Percentiles rank a stretch among this genome's conserved stretches.
Conservation (phyloP, 2,329 filamentous ascomycete species). For the Colletotrichum tanaceti region DNA sequence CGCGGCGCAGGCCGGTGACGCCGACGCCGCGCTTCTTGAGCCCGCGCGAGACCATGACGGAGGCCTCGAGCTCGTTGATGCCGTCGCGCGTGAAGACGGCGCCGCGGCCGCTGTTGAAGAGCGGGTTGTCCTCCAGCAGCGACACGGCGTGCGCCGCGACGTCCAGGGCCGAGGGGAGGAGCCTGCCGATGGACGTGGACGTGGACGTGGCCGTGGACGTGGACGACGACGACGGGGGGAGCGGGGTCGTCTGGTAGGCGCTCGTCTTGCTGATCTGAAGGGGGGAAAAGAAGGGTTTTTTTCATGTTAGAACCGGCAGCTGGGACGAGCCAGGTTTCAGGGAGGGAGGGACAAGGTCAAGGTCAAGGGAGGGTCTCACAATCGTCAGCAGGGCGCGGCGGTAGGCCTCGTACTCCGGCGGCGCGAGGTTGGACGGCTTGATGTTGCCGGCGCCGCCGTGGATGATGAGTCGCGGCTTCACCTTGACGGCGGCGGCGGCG, state of each 20-base stretch:
- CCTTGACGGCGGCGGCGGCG: conserved; percentile 40
- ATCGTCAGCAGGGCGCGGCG: conserved; percentile 71
- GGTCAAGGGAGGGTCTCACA: conserved; percentile 54
- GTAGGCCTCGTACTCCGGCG: conserved; percentile 68
- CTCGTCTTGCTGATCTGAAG: conserved; percentile 58
- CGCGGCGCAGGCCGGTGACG: conserved; percentile 76
- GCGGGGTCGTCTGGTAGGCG: conserved; percentile 58
- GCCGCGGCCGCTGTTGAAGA: conserved; percentile 87
- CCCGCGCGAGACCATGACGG: conserved; percentile 83
- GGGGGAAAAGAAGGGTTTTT: too few relatives aligned
- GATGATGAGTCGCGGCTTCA: conserved; percentile 72
- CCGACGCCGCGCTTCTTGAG: conserved; percentile 81
- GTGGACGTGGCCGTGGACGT: too few relatives aligned
- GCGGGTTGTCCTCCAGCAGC: conserved; percentile 80
- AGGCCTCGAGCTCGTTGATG: conserved; percentile 86
- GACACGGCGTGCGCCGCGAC: conserved; percentile 80
- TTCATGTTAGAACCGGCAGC: not conserved
- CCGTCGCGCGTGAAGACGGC: conserved; percentile 89
- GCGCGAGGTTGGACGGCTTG: conserved; percentile 67
- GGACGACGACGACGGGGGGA: conserved; percentile 16
- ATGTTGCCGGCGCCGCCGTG: conserved; percentile 81
- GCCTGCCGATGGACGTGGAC: too few relatives aligned
- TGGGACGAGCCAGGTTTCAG: too few relatives aligned
- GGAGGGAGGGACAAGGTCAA: too few relatives aligned
- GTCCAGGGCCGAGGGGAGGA: conserved; percentile 74